Conservation (phyloP, 352 stramenopile genomes). For the Globisporangium alternatum region DNA sequence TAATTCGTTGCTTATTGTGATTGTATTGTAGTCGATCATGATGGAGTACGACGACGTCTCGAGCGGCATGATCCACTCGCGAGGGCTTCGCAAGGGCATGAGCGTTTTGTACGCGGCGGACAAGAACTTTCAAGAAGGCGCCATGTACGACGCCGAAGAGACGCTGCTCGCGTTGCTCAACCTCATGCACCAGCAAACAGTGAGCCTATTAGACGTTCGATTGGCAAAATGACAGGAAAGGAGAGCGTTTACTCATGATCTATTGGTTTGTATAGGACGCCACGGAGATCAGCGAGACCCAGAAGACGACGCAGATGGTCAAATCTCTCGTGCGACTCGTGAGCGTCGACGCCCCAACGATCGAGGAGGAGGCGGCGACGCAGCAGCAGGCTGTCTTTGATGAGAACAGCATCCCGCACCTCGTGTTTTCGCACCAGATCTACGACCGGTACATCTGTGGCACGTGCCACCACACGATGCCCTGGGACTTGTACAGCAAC, state of each 20-base stretch:
- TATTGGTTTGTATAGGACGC: slow-evolving; percentile 25
- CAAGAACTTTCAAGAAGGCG: slow-evolving; percentile 84
- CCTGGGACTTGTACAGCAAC: slow-evolving; percentile 82
- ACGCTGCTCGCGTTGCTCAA: slow-evolving; percentile 81
- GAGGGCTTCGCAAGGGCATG: slow-evolving; percentile 76
- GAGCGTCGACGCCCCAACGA: slow-evolving; percentile 49
- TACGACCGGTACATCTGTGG: slow-evolving; percentile 80
- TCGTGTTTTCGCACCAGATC: slow-evolving; percentile 87
- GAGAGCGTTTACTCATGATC: neutral
- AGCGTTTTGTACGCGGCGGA: slow-evolving; percentile 81
- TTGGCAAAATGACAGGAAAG: neutral
- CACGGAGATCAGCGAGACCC: slow-evolving; percentile 68
- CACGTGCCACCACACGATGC: slow-evolving; percentile 53
- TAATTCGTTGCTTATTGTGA: neutral
- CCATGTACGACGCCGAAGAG: slow-evolving; percentile 88
- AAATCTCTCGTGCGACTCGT: slow-evolving; percentile 70
- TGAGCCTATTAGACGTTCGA: slow-evolving; percentile 6
- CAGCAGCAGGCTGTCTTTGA: slow-evolving; percentile 74
- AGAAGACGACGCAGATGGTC: slow-evolving; percentile 73
- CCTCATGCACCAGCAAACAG: slow-evolving; percentile 84
- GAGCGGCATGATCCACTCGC: slow-evolving; percentile 71
- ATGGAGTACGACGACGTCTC: slow-evolving; percentile 83
- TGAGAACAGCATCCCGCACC: slow-evolving; percentile 82
- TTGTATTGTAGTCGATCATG: slow-evolving; percentile 54
- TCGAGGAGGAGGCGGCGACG: slow-evolving; percentile 20